phyloP scores from a whole-genome alignment of 345 rosid species.

The Ricinus communis region DNA sequence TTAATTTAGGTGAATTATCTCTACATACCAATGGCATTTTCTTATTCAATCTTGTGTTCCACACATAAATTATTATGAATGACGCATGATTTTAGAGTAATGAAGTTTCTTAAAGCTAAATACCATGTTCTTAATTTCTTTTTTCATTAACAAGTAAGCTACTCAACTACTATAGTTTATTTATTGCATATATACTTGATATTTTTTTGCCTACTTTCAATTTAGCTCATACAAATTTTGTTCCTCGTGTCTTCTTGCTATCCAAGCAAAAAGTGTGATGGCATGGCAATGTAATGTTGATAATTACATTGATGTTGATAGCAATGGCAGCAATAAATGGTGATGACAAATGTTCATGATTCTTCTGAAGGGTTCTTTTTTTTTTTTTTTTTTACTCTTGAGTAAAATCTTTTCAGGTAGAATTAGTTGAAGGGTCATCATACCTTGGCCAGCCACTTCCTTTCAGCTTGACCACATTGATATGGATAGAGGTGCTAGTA shows the following conservation, averaged over 20 bases:
- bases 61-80: too few species aligned
- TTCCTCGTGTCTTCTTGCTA: slow-evolving; percentile 23
- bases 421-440: slow-evolving; percentile 84
- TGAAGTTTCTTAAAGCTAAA: too few species aligned
- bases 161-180: too few species aligned
- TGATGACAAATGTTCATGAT: not conserved
- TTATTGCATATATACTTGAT: not conserved
- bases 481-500: slow-evolving; percentile 74
- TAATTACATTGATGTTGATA: not conserved
- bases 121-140: too few species aligned
- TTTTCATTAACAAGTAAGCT: too few species aligned
- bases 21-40: too few species aligned
- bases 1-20: too few species aligned
- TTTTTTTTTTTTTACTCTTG: not conserved
- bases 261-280: slow-evolving; percentile 23
- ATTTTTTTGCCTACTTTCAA: not conserved
- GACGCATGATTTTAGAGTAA: too few species aligned
- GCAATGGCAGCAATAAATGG: not conserved
- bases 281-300: not conserved
- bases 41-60: too few species aligned
- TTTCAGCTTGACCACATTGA: slow-evolving; percentile 72
- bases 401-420: slow-evolving; percentile 47
- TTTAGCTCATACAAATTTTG: not conserved
- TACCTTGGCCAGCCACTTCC: slow-evolving; percentile 89
- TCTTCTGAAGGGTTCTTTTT: not conserved